phyloP scores from a whole-genome alignment of 768 basidiomycete genomes.

The Rhodotorula toruloides region DNA sequence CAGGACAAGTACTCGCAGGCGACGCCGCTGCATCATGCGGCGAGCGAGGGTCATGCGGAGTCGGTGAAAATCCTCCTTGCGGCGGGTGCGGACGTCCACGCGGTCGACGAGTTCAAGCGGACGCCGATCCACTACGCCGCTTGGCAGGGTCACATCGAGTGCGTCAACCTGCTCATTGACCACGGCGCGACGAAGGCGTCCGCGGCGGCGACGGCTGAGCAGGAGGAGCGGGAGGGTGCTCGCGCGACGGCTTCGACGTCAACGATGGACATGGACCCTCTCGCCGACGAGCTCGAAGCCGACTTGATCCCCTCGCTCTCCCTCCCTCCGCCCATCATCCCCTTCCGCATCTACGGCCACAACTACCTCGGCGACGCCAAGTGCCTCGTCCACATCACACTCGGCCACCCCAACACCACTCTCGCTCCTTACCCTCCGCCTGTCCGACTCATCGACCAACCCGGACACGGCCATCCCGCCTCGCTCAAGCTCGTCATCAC shows the following conservation, averaged over 20 bases:
- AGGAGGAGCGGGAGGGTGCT: background rate
- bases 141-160: slow-evolving; percentile 82
- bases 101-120: slow-evolving; percentile 76
- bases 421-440: slow-evolving; percentile 46
- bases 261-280: slow-evolving; percentile 51
- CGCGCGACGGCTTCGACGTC: slow-evolving; percentile 34
- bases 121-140: slow-evolving; percentile 88
- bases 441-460: slow-evolving; percentile 52
- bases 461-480: slow-evolving; percentile 46
- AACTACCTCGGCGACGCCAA: slow-evolving; percentile 77
- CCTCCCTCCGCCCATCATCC: slow-evolving; percentile 95
- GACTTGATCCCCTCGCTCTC: slow-evolving; percentile 92
- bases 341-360: slow-evolving; percentile 94
- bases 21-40: slow-evolving; percentile 94
- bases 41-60: slow-evolving; percentile 70
- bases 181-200: slow-evolving; percentile 41
- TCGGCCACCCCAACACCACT: slow-evolving; percentile 61
- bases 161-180: slow-evolving; percentile 59
- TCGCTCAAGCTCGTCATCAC: slow-evolving; percentile 95
- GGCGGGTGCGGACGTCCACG: slow-evolving; percentile 70
- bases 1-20: slow-evolving; percentile 97
- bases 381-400: slow-evolving; percentile 75
- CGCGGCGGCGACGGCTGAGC: background rate
- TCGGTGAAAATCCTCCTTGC: slow-evolving; percentile 74
- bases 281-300: slow-evolving; percentile 56